Conservation (phyloP, 129 eudicot genomes). For the Chrysanthemum makinoi region DNA sequence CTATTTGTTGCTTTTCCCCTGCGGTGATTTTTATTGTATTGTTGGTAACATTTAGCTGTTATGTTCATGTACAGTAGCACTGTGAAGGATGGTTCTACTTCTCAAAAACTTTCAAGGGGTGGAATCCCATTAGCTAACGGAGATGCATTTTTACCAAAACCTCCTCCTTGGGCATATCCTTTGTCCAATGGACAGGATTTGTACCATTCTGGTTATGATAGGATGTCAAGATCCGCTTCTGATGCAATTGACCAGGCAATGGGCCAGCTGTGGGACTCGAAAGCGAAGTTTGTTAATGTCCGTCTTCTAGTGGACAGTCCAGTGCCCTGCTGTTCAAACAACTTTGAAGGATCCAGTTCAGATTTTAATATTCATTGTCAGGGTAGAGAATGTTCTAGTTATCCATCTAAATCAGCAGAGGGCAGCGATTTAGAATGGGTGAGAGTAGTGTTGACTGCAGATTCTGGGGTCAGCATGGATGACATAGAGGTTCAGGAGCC, state of each 20-base stretch:
- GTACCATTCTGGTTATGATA: constrained; percentile 65
- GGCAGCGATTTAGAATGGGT: constrained; percentile 57
- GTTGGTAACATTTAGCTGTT: not conserved
- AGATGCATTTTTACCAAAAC: constrained; percentile 90
- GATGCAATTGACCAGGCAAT: constrained; percentile 96
- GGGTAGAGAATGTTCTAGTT: constrained; percentile 33
- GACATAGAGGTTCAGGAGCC: constrained; percentile 93
- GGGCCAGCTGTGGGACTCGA: constrained; percentile 92
- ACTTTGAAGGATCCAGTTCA: constrained; percentile 32
- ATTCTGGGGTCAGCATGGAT: constrained; percentile 92
- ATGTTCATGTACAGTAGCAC: constrained; percentile 33
- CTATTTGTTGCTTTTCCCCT: not conserved
- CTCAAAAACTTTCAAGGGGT: constrained; percentile 83
- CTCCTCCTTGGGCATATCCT: constrained; percentile 99
- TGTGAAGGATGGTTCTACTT: constrained; percentile 59
- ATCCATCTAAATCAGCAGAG: constrained; percentile 26
- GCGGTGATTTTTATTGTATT: constrained; percentile 11
- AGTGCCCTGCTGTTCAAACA: constrained; percentile 31
- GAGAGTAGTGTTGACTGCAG: constrained; percentile 85
- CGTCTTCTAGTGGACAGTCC: constrained; percentile 69
- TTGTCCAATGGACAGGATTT: constrained; percentile 73
- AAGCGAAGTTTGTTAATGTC: constrained; percentile 88
- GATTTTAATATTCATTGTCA: constrained; percentile 37
- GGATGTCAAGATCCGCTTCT: constrained; percentile 95
- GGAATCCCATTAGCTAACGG: constrained; percentile 98